A percentile compares a stretch with the other conserved stretches of the same genome.
These are phyloP conservation scores for Amaranthus palmeri DNA, from an alignment of 148 eudicot species.

Conservation along the genomic window DNA sequence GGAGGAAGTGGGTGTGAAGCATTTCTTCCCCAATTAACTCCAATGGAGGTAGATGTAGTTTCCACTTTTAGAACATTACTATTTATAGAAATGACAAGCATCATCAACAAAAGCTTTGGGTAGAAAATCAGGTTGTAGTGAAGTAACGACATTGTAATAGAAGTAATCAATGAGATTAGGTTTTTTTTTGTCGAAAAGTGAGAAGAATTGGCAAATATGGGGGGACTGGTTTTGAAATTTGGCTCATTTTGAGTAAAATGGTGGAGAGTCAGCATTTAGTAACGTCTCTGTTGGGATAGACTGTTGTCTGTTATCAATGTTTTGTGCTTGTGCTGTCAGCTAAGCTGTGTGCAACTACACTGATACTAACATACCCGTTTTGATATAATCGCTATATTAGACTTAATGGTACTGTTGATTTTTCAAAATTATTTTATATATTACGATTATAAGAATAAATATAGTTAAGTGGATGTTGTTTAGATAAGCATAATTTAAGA, in stretches of 20 bases:
- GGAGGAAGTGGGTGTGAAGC: conserved; percentile 83
- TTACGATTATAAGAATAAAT: too few species aligned
- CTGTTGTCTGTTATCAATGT: too few species aligned
- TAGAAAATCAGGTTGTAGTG: background rate
- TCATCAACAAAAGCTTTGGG: background rate
- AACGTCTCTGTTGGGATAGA: too few species aligned
- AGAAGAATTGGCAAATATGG: background rate
- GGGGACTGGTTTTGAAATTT: conserved; percentile 3
- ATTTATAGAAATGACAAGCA: background rate
- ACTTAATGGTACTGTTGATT: too few species aligned
- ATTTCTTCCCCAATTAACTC: conserved; percentile 82
- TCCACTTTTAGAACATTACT: background rate
- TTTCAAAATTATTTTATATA: too few species aligned
- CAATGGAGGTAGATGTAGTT: conserved; percentile 22
- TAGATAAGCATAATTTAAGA: too few species aligned
- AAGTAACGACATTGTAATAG: background rate
- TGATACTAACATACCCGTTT: too few species aligned
- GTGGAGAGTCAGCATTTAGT: too few species aligned
- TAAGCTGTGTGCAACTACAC: too few species aligned
- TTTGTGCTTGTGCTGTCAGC: too few species aligned
- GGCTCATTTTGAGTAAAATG: background rate
- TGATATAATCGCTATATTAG: too few species aligned
- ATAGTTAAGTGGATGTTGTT: too few species aligned
- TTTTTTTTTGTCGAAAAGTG: background rate
- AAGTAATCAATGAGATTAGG: background rate